phyloP scores from a whole-genome alignment of 371 early-diverging fungal genomes.

The Nematocida homosporus region DNA sequence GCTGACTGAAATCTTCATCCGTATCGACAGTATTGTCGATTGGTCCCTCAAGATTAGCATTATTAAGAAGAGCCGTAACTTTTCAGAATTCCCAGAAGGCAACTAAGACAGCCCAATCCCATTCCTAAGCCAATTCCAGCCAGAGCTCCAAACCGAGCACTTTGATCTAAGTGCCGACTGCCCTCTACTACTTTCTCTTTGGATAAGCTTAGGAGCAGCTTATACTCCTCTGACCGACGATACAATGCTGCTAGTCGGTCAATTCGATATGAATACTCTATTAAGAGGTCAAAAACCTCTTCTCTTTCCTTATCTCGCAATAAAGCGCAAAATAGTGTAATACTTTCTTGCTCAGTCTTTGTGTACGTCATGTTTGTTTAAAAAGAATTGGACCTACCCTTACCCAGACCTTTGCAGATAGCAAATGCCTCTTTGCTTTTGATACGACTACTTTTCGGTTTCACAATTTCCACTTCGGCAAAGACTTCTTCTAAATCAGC shows the following conservation, averaged over 20 bases:
- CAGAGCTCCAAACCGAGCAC: neutral
- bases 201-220: slow-evolving; percentile 21
- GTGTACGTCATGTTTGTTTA: slow-evolving; percentile 5
- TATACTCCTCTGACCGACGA: slow-evolving; percentile 37
- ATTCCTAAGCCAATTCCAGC: neutral
- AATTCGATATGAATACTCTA: slow-evolving; percentile 11
- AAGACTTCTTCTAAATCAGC: slow-evolving; percentile 84
- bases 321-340: slow-evolving; percentile 18
- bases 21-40: slow-evolving; percentile 39
- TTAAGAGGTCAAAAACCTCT: slow-evolving; percentile 11
- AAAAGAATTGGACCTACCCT: neutral
- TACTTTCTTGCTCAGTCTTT: slow-evolving; percentile 1
- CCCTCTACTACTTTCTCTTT: slow-evolving; percentile 2
- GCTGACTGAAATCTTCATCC: slow-evolving; percentile 44
- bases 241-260: slow-evolving; percentile 12
- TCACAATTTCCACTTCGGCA: slow-evolving; percentile 76
- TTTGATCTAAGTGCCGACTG: too few relatives aligned
- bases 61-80: slow-evolving; percentile 37
- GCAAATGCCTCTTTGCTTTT: slow-evolving; percentile 74
- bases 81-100: neutral
- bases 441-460: slow-evolving; percentile 85
- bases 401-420: slow-evolving; percentile 13
- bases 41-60: slow-evolving; percentile 43
- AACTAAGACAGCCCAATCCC: neutral
- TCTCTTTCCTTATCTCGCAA: slow-evolving; percentile 4